Evolutionary conservation across 345 rosid genomes (phyloP).

Genomic region (Erodium maritimum): DNA sequence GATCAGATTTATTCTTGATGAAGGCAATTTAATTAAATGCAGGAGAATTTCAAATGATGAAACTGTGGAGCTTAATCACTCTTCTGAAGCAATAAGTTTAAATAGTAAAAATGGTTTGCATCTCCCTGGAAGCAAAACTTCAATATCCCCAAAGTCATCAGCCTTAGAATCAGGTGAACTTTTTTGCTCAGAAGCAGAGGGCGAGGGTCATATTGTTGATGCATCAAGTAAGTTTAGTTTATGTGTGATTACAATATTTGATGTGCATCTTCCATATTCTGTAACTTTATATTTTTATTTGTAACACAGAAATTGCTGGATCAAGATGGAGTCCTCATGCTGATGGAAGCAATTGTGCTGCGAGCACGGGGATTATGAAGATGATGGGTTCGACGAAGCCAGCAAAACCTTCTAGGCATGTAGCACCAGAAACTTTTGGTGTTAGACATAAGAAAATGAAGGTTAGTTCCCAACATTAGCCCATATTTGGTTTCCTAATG

Average conservation of each 20-base stretch:
- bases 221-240: slow-evolving; percentile 25
- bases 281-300: slow-evolving; percentile 11
- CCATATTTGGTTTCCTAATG: background rate
- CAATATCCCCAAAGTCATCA: slow-evolving; percentile 24
- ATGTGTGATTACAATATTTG: slow-evolving; percentile 3
- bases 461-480: slow-evolving; percentile 22
- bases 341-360: slow-evolving; percentile 25
- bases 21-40: slow-evolving; percentile 6
- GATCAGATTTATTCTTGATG: slow-evolving; percentile 4
- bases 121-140: slow-evolving; percentile 17
- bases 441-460: slow-evolving; percentile 30
- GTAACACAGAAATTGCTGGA: slow-evolving; percentile 27
- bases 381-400: slow-evolving; percentile 49
- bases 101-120: slow-evolving; percentile 15
- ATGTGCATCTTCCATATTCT: slow-evolving; percentile 2
- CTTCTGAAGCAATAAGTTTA: slow-evolving; percentile 9
- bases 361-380: slow-evolving; percentile 38
- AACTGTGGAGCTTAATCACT: slow-evolving; percentile 7
- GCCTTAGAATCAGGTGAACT: slow-evolving; percentile 25
- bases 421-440: slow-evolving; percentile 14
- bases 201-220: slow-evolving; percentile 24
- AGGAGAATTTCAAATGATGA: slow-evolving; percentile 10
- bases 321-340: slow-evolving; percentile 13
- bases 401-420: slow-evolving; percentile 28
- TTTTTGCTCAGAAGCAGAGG: slow-evolving; percentile 24